A percentile compares a stretch with the other conserved stretches of the same genome.
These are phyloP conservation scores for Royoungia palumana DNA, from an alignment of 768 basidiomycete genomes.

Conservation along the genomic window DNA sequence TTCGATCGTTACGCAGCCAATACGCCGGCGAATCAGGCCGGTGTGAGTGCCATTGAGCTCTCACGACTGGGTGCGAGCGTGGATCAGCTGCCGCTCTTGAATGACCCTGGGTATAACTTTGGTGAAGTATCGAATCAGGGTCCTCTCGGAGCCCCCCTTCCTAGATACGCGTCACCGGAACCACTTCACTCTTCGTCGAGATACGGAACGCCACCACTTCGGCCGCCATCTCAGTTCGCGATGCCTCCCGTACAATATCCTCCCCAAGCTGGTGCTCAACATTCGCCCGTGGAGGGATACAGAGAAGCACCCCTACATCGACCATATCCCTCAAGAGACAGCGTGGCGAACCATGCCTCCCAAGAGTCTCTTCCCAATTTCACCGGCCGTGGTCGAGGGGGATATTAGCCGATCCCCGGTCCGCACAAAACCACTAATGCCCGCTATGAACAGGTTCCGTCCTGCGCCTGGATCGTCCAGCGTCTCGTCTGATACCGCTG, in stretches of 20 bases:
- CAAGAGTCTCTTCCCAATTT: conserved; percentile 25
- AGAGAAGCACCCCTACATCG: conserved; percentile 66
- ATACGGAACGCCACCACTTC: conserved; percentile 31
- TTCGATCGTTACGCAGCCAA: conserved; percentile 60
- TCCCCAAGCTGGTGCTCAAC: conserved; percentile 25
- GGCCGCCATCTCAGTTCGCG: conserved; percentile 27
- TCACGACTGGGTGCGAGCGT: conserved; percentile 46
- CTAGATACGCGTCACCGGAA: conserved; percentile 23
- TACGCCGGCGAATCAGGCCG: conserved; percentile 36
- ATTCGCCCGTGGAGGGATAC: conserved; percentile 34
- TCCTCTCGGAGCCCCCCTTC: conserved; percentile 21
- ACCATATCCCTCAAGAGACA: conserved; percentile 36
- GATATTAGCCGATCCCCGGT: conserved; percentile 3
- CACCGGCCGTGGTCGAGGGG: conserved; percentile 32
- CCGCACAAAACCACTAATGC: conserved; percentile 5
- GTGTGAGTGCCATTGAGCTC: conserved; percentile 49
- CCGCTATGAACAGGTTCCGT: conserved; percentile 15
- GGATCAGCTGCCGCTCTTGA: conserved; percentile 62
- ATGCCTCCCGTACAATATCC: conserved; percentile 41
- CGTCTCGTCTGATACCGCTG: conserved; percentile 5
- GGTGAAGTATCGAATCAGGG: conserved; percentile 11
- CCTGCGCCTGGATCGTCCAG: neutral
- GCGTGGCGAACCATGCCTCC: conserved; percentile 6
- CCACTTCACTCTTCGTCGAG: conserved; percentile 21
- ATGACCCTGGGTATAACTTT: conserved; percentile 18